A percentile compares a stretch with the other conserved stretches of the same genome.
phyloP scores from a whole-genome alignment of 139 green algal genomes.

The Chlamydomonas incerta region DNA sequence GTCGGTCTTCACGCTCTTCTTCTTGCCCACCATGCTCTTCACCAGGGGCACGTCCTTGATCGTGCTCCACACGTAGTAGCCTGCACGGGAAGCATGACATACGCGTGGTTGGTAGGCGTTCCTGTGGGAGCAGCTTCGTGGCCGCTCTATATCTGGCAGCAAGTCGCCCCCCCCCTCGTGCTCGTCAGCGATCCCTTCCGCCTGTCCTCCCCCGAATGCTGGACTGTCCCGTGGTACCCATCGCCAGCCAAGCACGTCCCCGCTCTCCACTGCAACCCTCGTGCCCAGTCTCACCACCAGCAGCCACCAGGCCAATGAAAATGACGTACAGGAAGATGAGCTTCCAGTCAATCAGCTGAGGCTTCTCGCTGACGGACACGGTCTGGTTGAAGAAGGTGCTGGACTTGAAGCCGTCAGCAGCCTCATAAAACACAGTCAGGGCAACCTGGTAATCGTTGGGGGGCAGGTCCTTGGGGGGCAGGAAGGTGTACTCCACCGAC shows the following conservation, averaged over 20 bases:
- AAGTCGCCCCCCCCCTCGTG: too few relatives aligned
- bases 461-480: conserved; percentile 59
- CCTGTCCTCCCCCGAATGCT: too few relatives aligned
- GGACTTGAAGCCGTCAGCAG: conserved; percentile 42
- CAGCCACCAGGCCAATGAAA: conserved; percentile 51
- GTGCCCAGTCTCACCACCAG: conserved; percentile 70
- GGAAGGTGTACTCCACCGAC: conserved; percentile 78
- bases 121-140: too few relatives aligned
- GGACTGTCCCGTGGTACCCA: too few relatives aligned
- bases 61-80: conserved; percentile 11
- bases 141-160: background rate
- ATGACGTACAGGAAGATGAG: conserved; percentile 69
- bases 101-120: too few relatives aligned
- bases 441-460: conserved; percentile 64
- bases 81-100: background rate
- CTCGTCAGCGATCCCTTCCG: too few relatives aligned
- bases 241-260: too few relatives aligned
- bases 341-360: conserved; percentile 74
- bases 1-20: conserved; percentile 52
- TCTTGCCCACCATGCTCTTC: conserved; percentile 43
- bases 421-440: conserved; percentile 68
- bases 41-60: conserved; percentile 28
- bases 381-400: conserved; percentile 85
- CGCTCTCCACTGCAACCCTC: too few relatives aligned
- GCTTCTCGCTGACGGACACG: conserved; percentile 71